Percentiles rank a stretch among this genome's conserved stretches.
Conservation (phyloP, 179 eudicot genomes). For the Amaranthus tricolor region DNA sequence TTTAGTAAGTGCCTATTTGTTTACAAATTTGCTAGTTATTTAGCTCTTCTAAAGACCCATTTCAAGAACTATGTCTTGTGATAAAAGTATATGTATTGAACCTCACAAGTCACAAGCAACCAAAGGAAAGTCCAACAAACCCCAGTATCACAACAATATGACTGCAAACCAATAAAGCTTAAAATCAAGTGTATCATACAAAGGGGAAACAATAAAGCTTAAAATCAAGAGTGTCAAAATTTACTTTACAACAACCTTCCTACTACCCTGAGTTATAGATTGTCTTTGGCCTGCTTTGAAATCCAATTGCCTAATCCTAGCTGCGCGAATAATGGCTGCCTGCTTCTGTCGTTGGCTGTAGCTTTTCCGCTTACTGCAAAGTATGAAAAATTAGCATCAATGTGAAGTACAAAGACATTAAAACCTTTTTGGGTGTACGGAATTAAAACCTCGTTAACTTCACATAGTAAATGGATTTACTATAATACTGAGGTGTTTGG, state of each 20-base stretch:
- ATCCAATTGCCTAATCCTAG: conserved; percentile 53
- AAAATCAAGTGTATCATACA: conserved; percentile 8
- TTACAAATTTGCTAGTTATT: too few species aligned
- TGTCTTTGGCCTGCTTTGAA: conserved; percentile 32
- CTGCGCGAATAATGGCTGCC: conserved; percentile 55
- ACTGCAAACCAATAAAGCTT: conserved; percentile 4
- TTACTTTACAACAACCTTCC: conserved; percentile 22
- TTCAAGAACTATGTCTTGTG: background rate
- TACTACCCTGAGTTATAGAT: conserved; percentile 35
- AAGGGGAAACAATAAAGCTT: background rate
- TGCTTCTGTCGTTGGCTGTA: conserved; percentile 53
- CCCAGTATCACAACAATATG: conserved; percentile 17
- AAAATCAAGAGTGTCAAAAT: background rate
- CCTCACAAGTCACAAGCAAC: conserved; percentile 8
- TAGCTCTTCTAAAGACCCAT: too few species aligned
- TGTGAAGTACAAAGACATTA: background rate
- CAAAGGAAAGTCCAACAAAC: conserved; percentile 8
- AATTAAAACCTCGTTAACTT: too few species aligned
- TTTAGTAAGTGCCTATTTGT: too few species aligned
- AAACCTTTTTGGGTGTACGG: too few species aligned
- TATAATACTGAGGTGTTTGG: too few species aligned
- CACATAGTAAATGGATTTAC: too few species aligned
- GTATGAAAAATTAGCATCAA: conserved; percentile 3
- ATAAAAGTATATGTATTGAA: conserved; percentile 3
- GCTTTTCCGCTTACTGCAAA: conserved; percentile 69